phyloP scores from a whole-genome alignment of 208 protist genomes.

The Acanthamoeba lenticulata region DNA sequence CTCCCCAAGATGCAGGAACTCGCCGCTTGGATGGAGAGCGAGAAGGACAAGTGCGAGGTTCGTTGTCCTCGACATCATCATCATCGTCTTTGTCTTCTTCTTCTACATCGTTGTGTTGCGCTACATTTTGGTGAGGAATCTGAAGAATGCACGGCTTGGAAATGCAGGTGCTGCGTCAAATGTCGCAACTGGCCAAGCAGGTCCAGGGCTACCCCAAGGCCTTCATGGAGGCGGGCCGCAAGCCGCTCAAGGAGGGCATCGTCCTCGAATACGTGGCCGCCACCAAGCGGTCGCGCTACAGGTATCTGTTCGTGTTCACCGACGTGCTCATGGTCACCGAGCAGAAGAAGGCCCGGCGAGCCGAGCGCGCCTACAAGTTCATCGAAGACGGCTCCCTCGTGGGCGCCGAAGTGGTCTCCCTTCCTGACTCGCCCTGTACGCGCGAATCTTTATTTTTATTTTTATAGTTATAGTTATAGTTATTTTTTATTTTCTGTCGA shows the following conservation, averaged over 20 bases:
- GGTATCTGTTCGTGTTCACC: slow-evolving; percentile 7
- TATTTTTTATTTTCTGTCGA: too few relatives aligned
- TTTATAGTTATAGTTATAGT: too few relatives aligned
- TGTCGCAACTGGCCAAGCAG: slow-evolving; percentile 6
- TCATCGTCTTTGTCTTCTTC: too few relatives aligned
- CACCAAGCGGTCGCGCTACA: slow-evolving; percentile 13
- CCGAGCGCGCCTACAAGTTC: background rate
- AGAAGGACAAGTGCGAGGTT: slow-evolving; percentile 35
- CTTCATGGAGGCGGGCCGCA: background rate
- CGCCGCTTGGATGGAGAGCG: background rate
- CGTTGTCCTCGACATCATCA: background rate
- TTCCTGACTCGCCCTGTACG: background rate
- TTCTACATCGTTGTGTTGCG: too few relatives aligned
- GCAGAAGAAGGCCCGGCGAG: background rate
- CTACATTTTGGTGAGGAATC: background rate
- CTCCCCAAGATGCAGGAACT: slow-evolving; percentile 13
- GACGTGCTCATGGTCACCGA: background rate
- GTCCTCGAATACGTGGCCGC: slow-evolving; percentile 2
- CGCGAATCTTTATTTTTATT: background rate
- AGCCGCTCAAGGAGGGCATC: background rate
- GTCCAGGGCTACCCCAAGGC: slow-evolving; percentile 12
- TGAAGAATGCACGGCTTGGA: background rate
- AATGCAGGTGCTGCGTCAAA: background rate
- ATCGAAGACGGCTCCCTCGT: background rate
- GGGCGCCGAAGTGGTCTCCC: background rate